Evolutionary conservation across 805 yeast species (phyloP), one percentile per base, ranked within the genome.

Genomic region (Pichia rugopelliculosa): DNA sequence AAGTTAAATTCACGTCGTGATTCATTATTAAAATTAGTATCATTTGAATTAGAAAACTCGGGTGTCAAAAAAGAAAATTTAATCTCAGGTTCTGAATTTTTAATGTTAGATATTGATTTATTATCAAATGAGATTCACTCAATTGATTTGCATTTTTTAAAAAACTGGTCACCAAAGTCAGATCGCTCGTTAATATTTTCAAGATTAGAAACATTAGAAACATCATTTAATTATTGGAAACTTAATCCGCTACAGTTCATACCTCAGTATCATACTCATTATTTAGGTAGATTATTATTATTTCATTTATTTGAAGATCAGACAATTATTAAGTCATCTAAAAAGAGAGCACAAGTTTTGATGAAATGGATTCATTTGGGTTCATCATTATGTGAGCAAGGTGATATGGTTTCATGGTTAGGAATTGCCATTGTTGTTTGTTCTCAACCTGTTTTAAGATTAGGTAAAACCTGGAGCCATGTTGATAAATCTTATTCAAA

Each of bases 321-420:
- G n/a, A 55, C 54, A 17, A 61, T 56, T 22, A 59, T 68, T 3
- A 57, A 58, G 8, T 52, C 56, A 18, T 53, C 67, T 12, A 76
- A 70, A 49, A 61, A 64, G 26, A 74, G 93, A 49, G 95, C 95
- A 0, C 66, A 75, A 38, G 58, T 89, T 4, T 62, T 91, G 34
- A 79, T 80, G 41, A 83, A 80, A 59, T 91, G 98, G 98, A 84
- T 90, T 39, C 80, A 80, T 51, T 70, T 91, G 39, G 98, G 96
- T 4, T 79, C 84, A 53, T 68, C 72, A 24, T 76, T 91, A 52
- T 93, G 87, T 58, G 77, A 77, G 50, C 69, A 77, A 26, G 98
- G 98, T 43, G 95, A 91, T 61, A 87, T 88, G 90, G 90, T 89
- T 0, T 82, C 93, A 26, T 91, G 97, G 97, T 69, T 88, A 22